phyloP scores from a whole-genome alignment of 768 basidiomycete genomes.

The Thelephora ganbajun region DNA sequence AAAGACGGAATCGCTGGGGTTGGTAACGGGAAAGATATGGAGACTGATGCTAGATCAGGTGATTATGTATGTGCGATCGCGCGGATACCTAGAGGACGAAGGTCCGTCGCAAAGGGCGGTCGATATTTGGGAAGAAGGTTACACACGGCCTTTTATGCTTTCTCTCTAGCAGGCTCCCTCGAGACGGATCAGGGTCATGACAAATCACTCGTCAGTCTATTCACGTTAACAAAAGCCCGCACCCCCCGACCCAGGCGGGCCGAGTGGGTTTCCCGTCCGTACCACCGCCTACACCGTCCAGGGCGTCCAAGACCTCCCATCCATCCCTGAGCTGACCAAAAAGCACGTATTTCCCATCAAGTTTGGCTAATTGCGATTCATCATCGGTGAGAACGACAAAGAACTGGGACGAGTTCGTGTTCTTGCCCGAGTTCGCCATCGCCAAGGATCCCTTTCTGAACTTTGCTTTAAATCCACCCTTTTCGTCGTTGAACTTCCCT shows the following conservation, averaged over 20 bases:
- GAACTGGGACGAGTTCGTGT: slow-evolving; percentile 35
- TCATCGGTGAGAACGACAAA: slow-evolving; percentile 33
- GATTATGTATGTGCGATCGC: background rate
- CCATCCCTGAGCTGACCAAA: slow-evolving; percentile 25
- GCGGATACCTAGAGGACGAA: too few relatives aligned
- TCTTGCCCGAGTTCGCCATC: slow-evolving; percentile 39
- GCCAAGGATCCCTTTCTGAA: slow-evolving; percentile 30
- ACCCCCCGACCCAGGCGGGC: slow-evolving; percentile 30
- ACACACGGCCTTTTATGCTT: too few relatives aligned
- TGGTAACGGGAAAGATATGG: background rate
- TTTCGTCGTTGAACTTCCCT: slow-evolving; percentile 35
- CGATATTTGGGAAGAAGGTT: too few relatives aligned
- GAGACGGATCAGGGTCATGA: too few relatives aligned
- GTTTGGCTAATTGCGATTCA: slow-evolving; percentile 25
- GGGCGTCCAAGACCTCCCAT: slow-evolving; percentile 19
- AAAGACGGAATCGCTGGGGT: background rate
- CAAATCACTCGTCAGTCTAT: too few relatives aligned
- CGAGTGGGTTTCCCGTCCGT: slow-evolving; percentile 21
- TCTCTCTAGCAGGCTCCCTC: too few relatives aligned
- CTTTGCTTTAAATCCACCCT: slow-evolving; percentile 30
- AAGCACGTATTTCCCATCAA: slow-evolving; percentile 35
- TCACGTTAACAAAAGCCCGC: slow-evolving; percentile 15
- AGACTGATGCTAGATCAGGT: background rate
- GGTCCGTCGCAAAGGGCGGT: too few relatives aligned
- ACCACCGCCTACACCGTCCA: slow-evolving; percentile 20